Conservation (phyloP, 2,329 filamentous ascomycete genomes). For the Septoria linicola region DNA sequence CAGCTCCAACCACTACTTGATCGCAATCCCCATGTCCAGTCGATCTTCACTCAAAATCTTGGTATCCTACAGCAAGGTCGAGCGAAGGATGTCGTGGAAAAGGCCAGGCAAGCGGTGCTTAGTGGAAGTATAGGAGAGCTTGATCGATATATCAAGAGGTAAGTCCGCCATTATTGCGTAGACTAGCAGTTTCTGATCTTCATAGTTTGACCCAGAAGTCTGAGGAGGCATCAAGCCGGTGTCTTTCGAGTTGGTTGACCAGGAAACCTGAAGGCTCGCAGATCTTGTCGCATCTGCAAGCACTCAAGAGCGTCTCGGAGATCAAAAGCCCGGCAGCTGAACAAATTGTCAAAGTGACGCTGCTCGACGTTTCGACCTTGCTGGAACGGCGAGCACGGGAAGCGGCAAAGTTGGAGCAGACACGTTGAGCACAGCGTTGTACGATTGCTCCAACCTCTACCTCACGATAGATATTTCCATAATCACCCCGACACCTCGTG, state of each 20-base stretch:
- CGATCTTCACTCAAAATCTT: slow-evolving; percentile 68
- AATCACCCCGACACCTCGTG: too few species aligned
- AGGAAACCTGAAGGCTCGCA: slow-evolving; percentile 64
- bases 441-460: too few species aligned
- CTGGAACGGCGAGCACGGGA: slow-evolving; percentile 59
- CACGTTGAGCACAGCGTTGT: not conserved
- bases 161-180: slow-evolving; percentile 8
- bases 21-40: slow-evolving; percentile 70
- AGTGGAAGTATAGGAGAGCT: slow-evolving; percentile 60
- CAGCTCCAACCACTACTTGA: slow-evolving; percentile 69
- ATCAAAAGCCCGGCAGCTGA: slow-evolving; percentile 69
- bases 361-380: slow-evolving; percentile 64
- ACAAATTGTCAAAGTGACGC: slow-evolving; percentile 65
- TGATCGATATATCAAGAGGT: slow-evolving; percentile 60
- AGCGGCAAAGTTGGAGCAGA: slow-evolving; percentile 57
- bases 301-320: slow-evolving; percentile 62
- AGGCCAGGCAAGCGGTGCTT: slow-evolving; percentile 60
- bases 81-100: slow-evolving; percentile 60
- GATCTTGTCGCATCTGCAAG: slow-evolving; percentile 63
- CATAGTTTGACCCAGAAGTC: slow-evolving; percentile 54
- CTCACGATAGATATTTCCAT: too few species aligned
- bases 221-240: slow-evolving; percentile 49
- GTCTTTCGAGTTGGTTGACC: slow-evolving; percentile 59
- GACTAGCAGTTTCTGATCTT: not conserved
- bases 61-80: slow-evolving; percentile 67